Conservation (phyloP, 495 filamentous ascomycete species). For the Aspergillus hancockii region DNA sequence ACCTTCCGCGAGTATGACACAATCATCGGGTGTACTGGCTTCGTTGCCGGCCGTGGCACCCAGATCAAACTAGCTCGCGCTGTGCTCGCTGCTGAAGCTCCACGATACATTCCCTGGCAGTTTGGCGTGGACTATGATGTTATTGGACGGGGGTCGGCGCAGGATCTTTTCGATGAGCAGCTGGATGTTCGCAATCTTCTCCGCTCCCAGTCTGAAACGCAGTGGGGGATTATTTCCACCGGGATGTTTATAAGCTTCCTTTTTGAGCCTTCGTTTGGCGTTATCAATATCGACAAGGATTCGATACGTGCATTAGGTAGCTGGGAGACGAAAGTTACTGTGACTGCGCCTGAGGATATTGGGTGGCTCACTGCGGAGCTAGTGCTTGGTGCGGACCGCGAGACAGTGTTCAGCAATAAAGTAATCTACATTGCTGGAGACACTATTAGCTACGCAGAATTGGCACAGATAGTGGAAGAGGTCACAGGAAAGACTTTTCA, state of each 20-base stretch:
- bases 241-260: constrained; percentile 68
- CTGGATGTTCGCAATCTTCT: constrained; percentile 54
- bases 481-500: constrained; percentile 40
- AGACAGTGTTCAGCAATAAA: constrained; percentile 16
- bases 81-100: constrained; percentile 45
- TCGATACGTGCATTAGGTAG: constrained; percentile 53
- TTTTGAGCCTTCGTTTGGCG: constrained; percentile 57
- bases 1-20: constrained; percentile 50
- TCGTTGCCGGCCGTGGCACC: constrained; percentile 49
- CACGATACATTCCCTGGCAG: constrained; percentile 63
- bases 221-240: constrained; percentile 60
- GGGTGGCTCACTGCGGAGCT: constrained; percentile 56
- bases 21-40: constrained; percentile 57
- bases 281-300: constrained; percentile 40
- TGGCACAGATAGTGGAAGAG: constrained; percentile 51
- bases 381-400: constrained; percentile 32
- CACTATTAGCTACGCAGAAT: constrained; percentile 53
- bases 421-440: constrained; percentile 58
- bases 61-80: constrained; percentile 53
- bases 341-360: constrained; percentile 60
- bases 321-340: constrained; percentile 57
- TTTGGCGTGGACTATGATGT: constrained; percentile 66
- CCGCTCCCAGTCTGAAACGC: constrained; percentile 43
- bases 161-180: constrained; percentile 65
- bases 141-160: constrained; percentile 53